Conservation (phyloP, 768 basidiomycete genomes). For the Boletus patriciae region DNA sequence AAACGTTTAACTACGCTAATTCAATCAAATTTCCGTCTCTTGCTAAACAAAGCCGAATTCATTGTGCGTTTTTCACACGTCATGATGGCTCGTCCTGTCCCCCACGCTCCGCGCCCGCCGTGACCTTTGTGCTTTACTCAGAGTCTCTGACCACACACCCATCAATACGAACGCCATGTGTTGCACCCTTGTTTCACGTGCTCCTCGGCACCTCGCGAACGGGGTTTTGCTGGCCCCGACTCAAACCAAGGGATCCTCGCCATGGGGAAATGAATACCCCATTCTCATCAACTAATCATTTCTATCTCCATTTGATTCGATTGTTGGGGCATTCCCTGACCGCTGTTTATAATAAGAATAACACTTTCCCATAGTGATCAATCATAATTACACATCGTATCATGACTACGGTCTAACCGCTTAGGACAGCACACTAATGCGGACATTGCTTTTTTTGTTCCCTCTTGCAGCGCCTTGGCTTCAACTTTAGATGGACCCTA, state of each 20-base stretch:
- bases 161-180: slow-evolving; percentile 1
- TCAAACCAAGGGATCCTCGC: slow-evolving; percentile 7
- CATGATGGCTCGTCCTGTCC: slow-evolving; percentile 12
- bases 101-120: slow-evolving; percentile 2
- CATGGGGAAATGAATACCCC: slow-evolving; percentile 14
- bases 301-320: slow-evolving; percentile 19
- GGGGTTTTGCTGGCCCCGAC: slow-evolving; percentile 6
- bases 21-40: slow-evolving; percentile 28
- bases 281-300: slow-evolving; percentile 10
- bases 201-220: slow-evolving; percentile 28
- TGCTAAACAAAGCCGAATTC: slow-evolving; percentile 14
- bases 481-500: slow-evolving; percentile 7
- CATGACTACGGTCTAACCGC: slow-evolving; percentile 23
- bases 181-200: slow-evolving; percentile 21
- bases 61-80: slow-evolving; percentile 16
- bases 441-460: not conserved
- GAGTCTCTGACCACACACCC: not conserved
- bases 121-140: not conserved
- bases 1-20: slow-evolving; percentile 36
- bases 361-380: slow-evolving; percentile 27
- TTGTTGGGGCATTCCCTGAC: slow-evolving; percentile 14
- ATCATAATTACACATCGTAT: slow-evolving; percentile 9
- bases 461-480: slow-evolving; percentile 3
- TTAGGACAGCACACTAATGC: slow-evolving; percentile 4
- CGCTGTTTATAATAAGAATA: slow-evolving; percentile 10